phyloP scores from a whole-genome alignment of 2,329 filamentous ascomycete species.

The Ustulina deusta region DNA sequence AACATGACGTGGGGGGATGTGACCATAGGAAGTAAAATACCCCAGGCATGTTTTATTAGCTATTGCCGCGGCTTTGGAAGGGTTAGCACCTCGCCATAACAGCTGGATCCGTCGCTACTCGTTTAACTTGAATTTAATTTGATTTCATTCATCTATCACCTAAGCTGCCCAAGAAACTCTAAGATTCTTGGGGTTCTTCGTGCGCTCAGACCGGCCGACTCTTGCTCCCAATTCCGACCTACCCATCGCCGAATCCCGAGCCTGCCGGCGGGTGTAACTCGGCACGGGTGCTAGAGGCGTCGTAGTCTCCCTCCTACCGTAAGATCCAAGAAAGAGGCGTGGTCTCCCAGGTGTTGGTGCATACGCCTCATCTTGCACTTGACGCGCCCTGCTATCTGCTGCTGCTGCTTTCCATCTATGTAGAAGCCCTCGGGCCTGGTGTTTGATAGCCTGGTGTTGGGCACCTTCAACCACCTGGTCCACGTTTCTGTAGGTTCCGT shows the following conservation, averaged over 20 bases:
- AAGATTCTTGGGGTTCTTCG: conserved; percentile 46
- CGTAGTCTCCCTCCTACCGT: conserved; percentile 48
- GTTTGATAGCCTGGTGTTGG: conserved; percentile 41
- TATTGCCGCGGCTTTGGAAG: not conserved
- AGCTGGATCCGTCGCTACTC: not conserved
- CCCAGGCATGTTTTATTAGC: not conserved
- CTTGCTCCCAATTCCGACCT: conserved; percentile 44
- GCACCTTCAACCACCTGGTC: conserved; percentile 44
- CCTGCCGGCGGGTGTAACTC: conserved; percentile 43
- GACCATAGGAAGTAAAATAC: not conserved
- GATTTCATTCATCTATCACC: not conserved
- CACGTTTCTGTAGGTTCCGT: conserved; percentile 45
- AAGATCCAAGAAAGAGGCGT: conserved; percentile 46
- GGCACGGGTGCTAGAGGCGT: conserved; percentile 51
- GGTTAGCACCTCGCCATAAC: not conserved
- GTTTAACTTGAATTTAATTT: conserved; percentile 4
- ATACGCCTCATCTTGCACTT: conserved; percentile 42
- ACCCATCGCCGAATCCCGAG: conserved; percentile 44
- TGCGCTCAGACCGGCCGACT: conserved; percentile 41
- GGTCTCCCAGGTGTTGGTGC: conserved; percentile 51
- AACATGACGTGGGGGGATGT: conserved; percentile 46
- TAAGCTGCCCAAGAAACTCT: conserved; percentile 51
- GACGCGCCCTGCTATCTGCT: conserved; percentile 31
- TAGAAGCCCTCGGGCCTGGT: conserved; percentile 42
- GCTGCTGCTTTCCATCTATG: conserved; percentile 44